Conservation (phyloP, 2,329 filamentous ascomycete genomes). For the Scorias spongiosa region DNA sequence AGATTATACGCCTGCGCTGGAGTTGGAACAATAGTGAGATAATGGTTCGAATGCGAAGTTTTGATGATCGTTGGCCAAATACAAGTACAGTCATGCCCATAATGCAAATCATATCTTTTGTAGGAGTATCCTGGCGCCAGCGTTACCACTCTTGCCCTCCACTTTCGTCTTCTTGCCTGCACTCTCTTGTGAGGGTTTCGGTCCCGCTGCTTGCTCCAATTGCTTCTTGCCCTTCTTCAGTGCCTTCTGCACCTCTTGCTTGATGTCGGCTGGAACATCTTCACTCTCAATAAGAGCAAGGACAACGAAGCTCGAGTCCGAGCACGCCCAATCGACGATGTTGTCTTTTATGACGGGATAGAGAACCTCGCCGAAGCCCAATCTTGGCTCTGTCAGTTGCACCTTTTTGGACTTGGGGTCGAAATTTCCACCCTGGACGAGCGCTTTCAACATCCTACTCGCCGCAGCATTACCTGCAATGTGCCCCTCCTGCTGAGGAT, state of each 20-base stretch:
- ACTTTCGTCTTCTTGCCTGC: slow-evolving; percentile 12
- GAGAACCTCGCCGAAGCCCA: slow-evolving; percentile 69
- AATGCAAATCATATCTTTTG: slow-evolving; percentile 18
- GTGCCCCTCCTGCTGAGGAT: slow-evolving; percentile 35
- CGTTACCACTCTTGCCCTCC: slow-evolving; percentile 27
- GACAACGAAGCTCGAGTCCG: slow-evolving; percentile 73
- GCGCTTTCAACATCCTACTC: slow-evolving; percentile 75
- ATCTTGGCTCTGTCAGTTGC: slow-evolving; percentile 55
- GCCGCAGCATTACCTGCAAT: slow-evolving; percentile 47
- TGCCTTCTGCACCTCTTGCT: slow-evolving; percentile 49
- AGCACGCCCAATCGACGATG: slow-evolving; percentile 70
- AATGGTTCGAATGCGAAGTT: too few relatives aligned
- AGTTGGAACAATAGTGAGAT: too few relatives aligned
- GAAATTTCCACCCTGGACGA: slow-evolving; percentile 79
- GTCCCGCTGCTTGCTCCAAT: slow-evolving; percentile 51
- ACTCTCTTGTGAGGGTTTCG: slow-evolving; percentile 26
- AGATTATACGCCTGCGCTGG: too few relatives aligned
- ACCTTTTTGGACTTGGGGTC: slow-evolving; percentile 57
- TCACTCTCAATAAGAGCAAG: slow-evolving; percentile 64
- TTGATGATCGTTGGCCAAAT: too few relatives aligned
- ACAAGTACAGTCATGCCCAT: background rate
- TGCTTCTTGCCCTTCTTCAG: slow-evolving; percentile 59
- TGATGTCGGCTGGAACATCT: slow-evolving; percentile 45
- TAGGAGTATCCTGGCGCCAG: slow-evolving; percentile 31
- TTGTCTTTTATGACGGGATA: slow-evolving; percentile 66